These are phyloP conservation scores for Wickerhamomyces tratensis DNA, from an alignment of 805 yeast genomes.

Conservation along the genomic window DNA sequence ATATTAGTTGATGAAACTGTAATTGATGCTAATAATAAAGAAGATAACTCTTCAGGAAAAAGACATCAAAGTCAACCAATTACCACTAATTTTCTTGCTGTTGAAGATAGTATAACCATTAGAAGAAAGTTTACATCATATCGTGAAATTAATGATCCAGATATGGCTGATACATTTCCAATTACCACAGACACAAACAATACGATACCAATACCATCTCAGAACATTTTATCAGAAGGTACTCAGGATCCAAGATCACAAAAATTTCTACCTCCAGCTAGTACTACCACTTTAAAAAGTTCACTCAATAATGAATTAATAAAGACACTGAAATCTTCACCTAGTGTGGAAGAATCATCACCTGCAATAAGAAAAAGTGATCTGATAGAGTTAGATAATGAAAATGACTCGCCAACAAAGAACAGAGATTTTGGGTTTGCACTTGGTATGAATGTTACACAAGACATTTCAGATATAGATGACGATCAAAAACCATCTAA, in stretches of 20 bases:
- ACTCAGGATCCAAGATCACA: too few relatives aligned
- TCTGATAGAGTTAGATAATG: conserved; percentile 1
- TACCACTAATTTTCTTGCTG: conserved; percentile 1
- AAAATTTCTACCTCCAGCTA: too few relatives aligned
- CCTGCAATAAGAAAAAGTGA: conserved; percentile 13
- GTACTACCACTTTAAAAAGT: conserved; percentile 1
- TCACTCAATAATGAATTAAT: not conserved
- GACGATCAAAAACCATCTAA: not conserved
- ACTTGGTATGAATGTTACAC: conserved; percentile 13
- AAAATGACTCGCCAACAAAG: not conserved
- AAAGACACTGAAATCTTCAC: conserved; percentile 2
- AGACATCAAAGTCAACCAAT: not conserved
- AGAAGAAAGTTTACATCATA: too few relatives aligned
- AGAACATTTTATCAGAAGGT: too few relatives aligned
- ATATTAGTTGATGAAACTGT: too few relatives aligned
- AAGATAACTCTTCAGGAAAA: not conserved
- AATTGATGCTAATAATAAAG: not conserved
- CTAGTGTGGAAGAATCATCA: conserved; percentile 16
- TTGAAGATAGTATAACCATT: conserved; percentile 12
- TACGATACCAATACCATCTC: not conserved
- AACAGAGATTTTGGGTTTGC: not conserved
- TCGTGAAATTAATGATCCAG: not conserved
- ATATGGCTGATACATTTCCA: not conserved
- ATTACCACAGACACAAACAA: too few relatives aligned
- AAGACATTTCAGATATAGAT: conserved; percentile 19